Evolutionary conservation across 2,329 filamentous ascomycete species (phyloP).

Genomic region (Pleurostoma richardsiae): DNA sequence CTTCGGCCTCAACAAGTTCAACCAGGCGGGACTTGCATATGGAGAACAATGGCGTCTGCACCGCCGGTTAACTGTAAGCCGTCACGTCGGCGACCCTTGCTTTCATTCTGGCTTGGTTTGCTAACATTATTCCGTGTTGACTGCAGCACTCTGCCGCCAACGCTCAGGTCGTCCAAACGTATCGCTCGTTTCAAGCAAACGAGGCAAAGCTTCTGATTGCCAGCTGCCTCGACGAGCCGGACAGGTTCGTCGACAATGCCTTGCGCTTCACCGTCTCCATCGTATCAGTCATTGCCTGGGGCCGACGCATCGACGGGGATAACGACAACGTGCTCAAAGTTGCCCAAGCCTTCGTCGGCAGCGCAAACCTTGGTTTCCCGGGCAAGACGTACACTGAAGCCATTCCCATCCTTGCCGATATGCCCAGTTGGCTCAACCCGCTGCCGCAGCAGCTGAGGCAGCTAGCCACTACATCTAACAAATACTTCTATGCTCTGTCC

Average conservation of each 20-base stretch:
- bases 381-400: neutral
- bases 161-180: neutral
- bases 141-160: neutral
- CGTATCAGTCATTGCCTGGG: slow-evolving; percentile 2
- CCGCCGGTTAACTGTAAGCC: slow-evolving; percentile 1
- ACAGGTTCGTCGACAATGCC: neutral
- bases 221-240: neutral
- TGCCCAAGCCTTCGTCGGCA: neutral
- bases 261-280: slow-evolving; percentile 2
- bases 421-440: neutral
- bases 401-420: neutral
- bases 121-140: neutral
- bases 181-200: neutral
- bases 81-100: too few relatives aligned
- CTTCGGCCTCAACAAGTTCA: neutral
- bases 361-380: neutral
- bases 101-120: neutral
- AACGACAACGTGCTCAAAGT: slow-evolving; percentile 1
- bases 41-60: slow-evolving; percentile 3
- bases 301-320: neutral
- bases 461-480: neutral
- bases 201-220: neutral
- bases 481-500: slow-evolving; percentile 1
- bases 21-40: slow-evolving; percentile 2
- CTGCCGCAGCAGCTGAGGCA: neutral